Conservation (phyloP, 495 filamentous ascomycete genomes). For the Copromyces sp. region DNA sequence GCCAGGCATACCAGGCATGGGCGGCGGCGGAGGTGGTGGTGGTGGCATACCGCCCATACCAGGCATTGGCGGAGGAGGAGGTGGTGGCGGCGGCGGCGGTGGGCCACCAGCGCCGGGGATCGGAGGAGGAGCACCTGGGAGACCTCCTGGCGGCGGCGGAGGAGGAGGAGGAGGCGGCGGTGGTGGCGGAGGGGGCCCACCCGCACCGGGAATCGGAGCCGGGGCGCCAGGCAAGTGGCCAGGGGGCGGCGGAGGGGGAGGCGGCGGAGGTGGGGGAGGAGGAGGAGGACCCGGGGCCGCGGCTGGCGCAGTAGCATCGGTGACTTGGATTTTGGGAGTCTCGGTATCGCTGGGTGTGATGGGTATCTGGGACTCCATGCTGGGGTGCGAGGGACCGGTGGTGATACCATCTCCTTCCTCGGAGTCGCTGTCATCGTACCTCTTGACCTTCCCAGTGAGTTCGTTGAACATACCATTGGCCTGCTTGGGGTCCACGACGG, state of each 20-base stretch:
- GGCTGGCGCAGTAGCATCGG: conserved; percentile 14
- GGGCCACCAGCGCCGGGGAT: conserved; percentile 37
- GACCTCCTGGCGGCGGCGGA: conserved; percentile 35
- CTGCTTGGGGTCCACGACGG: conserved; percentile 63
- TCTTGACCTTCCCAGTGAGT: conserved; percentile 66
- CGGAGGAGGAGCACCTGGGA: conserved; percentile 22
- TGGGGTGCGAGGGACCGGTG: conserved; percentile 67
- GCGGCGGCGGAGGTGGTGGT: conserved; percentile 43
- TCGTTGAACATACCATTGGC: conserved; percentile 69
- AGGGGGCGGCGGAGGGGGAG: conserved; percentile 35
- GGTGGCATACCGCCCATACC: conserved; percentile 41
- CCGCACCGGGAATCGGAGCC: conserved; percentile 2
- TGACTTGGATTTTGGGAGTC: conserved; percentile 37
- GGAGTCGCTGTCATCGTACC: conserved; percentile 61
- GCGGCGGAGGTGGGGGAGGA: conserved; percentile 38
- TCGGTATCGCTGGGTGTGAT: conserved; percentile 58
- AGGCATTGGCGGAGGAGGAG: conserved; percentile 43
- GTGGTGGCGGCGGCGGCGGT: conserved; percentile 30
- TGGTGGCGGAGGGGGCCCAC: conserved; percentile 23
- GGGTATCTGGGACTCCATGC: conserved; percentile 59
- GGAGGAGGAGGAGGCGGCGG: conserved; percentile 23
- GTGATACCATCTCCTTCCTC: conserved; percentile 64
- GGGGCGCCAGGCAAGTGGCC: conserved; percentile 19
- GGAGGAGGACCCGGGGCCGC: conserved; percentile 22
- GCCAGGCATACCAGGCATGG: conserved; percentile 30